Evolutionary conservation across 2,329 filamentous ascomycete species (phyloP), one percentile per base, ranked within the genome.

Genomic region (Hortaea werneckii): DNA sequence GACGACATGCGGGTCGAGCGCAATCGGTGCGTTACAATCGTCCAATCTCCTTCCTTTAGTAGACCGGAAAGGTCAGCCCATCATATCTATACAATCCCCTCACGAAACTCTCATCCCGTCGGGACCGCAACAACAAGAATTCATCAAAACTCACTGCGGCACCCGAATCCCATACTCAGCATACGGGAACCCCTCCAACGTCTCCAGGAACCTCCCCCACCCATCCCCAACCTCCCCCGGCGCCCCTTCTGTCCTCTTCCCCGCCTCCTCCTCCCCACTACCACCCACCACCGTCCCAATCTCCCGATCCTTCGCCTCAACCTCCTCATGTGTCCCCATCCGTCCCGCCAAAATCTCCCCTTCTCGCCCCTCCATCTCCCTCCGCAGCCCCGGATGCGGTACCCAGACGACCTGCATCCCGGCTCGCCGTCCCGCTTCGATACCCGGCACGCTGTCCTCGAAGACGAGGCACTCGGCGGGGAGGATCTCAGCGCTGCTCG

Each of bases 331-430:
- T 67, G 84, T 80, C 11, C 85, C 85, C 26, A 83, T 88, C 55
- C 80, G 69, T 0, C 89, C 92, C 0, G 92, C 90, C 20, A 98
- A 69, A 2, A 98, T 87, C 62, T 88, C 79, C 8, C 75, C 76
- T 69, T 95, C 87, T 38, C 82, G 76, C 1, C 85, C 88, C 37
- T 72, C 70, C 57, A 86, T 94, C 63, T 90, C 85, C 43, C 78
- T 72, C 67, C 84, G 73, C 43, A 98, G 69, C 60, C 79, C 85
- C 1, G 80, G 78, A 67, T 96, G 88, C 20, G 92, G 92, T 56
- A 80, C 83, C 92, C 92, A 98, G 1, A 95, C 74, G 9, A 94
- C 88, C 54, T 90, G 80, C 90, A 96, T 96, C 0, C 90, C 90
- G 0, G 92, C 92, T 54, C 92, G 79, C 44, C 92, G 74, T 4